Base-by-base conservation (phyloP, 306 rosid genomes). In the Purshia tridentata region DNA sequence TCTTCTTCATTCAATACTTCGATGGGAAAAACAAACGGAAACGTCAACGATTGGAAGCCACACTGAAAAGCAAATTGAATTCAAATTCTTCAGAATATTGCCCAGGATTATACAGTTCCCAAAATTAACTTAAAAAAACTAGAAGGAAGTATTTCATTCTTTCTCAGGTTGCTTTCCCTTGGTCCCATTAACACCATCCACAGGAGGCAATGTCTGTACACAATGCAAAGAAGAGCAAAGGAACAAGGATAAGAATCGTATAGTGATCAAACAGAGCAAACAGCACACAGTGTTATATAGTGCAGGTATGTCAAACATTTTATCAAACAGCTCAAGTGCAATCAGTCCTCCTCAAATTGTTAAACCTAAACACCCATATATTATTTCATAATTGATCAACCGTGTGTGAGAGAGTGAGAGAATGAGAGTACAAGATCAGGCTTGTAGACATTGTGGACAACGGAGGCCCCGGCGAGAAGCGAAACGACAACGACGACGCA, bases 381-480 rank as follows among this genome's bases (percentile, higher is more conserved):
- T 29, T 14, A 3, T 37, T 61, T 61, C 14, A 13, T 11, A 58
- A 58, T 58, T 29, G 41, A 58, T 58, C n/a, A 58, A 58, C 42
- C 41, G n/a, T 35, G 20, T 15, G 11, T 7, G 0, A 16, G 35
- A 19, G 13, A n/a, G 42, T 9, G 29, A 19, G 22, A 68, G 2
- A 53, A 16, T 4, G 39, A 3, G 7, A 23, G 5, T 62, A 77
- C 81, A 10, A 77, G 81, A 45, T 77, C 52, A 5, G 76, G 81
- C 66, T 70, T 77, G 81, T 53, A 77, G 72, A 77, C 53, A 68
- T 63, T 77, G 66, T 77, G 76, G 67, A 77, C 81, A 8, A 77
- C 72, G 41, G 81, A 70, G 60, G 81, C 81, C 6, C 81, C 81
- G 18, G 67, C 81, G 50, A 77, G 81, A 71, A 77, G 81, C 1